phyloP scores from a whole-genome alignment of 345 rosid genomes.

The Salix arbutifolia region DNA sequence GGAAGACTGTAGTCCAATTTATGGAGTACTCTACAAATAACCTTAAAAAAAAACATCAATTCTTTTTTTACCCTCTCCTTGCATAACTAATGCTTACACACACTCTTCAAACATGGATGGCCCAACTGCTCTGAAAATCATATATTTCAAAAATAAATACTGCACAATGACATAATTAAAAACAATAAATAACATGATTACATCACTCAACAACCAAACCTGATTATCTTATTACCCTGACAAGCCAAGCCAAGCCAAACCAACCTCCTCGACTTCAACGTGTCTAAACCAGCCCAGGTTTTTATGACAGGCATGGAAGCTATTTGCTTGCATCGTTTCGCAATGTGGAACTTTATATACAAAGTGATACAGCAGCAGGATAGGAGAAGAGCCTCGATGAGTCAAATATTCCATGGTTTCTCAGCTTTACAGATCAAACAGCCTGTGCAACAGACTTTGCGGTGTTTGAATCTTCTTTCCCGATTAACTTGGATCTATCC shows the following conservation, averaged over 20 bases:
- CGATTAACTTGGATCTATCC: constrained; percentile 33
- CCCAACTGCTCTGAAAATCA: constrained; percentile 6
- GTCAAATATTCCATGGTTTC: background rate
- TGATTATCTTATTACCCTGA: constrained; percentile 12
- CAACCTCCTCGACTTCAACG: constrained; percentile 3
- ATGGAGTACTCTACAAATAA: background rate
- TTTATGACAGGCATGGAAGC: background rate
- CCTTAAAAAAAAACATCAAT: background rate
- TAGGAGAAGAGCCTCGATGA: background rate
- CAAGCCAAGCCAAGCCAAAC: constrained; percentile 2
- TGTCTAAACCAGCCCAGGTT: background rate
- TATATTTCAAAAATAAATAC: constrained; percentile 11
- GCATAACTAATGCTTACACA: background rate
- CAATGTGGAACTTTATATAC: constrained; percentile 5
- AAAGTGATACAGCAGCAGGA: background rate
- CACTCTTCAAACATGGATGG: background rate
- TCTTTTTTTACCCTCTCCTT: background rate
- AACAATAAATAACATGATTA: constrained; percentile 9
- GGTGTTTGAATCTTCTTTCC: constrained; percentile 28
- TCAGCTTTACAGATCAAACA: constrained; percentile 11
- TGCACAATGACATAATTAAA: constrained; percentile 10
- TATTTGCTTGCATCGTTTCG: background rate
- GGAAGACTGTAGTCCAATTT: background rate
- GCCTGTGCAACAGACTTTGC: constrained; percentile 29
- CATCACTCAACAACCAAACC: constrained; percentile 10